Evolutionary conservation across 75 land plant species (phyloP), one percentile per base, ranked within the genome.

Genomic region (Pinus taeda): DNA sequence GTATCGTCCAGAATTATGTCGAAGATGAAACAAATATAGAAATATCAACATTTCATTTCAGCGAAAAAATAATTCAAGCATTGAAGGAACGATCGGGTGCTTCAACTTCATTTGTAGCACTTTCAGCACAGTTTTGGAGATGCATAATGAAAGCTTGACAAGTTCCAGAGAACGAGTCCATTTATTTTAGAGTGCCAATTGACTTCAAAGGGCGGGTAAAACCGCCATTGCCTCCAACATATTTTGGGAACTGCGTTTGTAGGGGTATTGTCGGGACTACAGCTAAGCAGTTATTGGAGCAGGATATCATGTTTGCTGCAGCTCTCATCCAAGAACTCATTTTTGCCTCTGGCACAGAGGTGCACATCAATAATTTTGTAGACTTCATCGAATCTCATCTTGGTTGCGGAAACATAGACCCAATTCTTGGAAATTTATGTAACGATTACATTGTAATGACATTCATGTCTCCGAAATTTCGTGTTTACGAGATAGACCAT

Each of bases 191-290:
- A 7, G 65, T 22, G 3, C 74, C 78, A 0, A 74, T 64, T 6
- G 91, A 89, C 58, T 57, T 22, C 14, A 66, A 88, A 26, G 59
- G 57, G 20, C 75, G 72, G 17, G 22, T 79, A 26, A 53, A 61
- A 17, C 81, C 81, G 20, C 78, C 79, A 2, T 42, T 89, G 7
- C 82, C 88, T 39, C 57, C 57, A 24, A 72, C 57, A 2, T 89
- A 89, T 53, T 89, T 89, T 58, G 91, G 91, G 1, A 89, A 89
- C 80, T 82, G 83, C 78, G n/a, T 83, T 13, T 74, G 39, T 4
- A 60, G 80, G 45, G 22, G 36, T 4, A 20, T 37, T 20, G 33
- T 57, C 29, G 4, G 24, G 57, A 22, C 71, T 3, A 42, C 72
- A 0, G 64, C 21, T 3, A 21, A 69, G 13, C 83, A 76, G 12